Conservation (phyloP, 2,329 filamentous ascomycete genomes). For the Fusarium pseudoanthophilum region DNA sequence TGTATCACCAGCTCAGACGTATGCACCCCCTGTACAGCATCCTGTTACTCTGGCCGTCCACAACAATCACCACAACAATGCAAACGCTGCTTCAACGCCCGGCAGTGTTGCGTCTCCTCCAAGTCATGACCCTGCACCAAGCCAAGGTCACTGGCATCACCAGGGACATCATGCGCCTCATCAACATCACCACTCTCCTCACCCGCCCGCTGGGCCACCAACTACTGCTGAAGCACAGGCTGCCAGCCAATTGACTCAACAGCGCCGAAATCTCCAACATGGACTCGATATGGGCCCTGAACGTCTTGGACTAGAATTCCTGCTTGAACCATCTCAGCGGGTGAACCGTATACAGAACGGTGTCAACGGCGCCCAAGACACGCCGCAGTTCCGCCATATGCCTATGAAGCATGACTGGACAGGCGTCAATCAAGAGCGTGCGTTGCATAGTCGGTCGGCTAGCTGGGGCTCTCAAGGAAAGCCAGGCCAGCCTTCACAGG, state of each 20-base stretch:
- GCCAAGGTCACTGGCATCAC: constrained; percentile 31
- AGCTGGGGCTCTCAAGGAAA: constrained; percentile 42
- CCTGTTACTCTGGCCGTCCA: constrained; percentile 30
- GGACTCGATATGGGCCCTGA: constrained; percentile 72
- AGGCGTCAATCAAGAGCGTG: constrained; percentile 43
- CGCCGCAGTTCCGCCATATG: constrained; percentile 55
- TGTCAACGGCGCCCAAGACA: constrained; percentile 59
- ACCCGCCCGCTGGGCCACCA: background rate
- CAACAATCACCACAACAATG: constrained; percentile 36
- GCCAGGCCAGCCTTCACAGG: constrained; percentile 21
- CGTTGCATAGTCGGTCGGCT: constrained; percentile 36
- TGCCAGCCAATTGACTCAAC: constrained; percentile 54
- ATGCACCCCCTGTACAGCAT: constrained; percentile 40
- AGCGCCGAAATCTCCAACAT: constrained; percentile 62
- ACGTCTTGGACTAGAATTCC: constrained; percentile 76
- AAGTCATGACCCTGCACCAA: constrained; percentile 28
- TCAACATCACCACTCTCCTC: constrained; percentile 21
- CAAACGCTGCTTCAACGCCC: constrained; percentile 43
- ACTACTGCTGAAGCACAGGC: constrained; percentile 27
- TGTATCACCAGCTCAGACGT: constrained; percentile 48
- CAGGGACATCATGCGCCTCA: constrained; percentile 26
- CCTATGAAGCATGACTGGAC: constrained; percentile 65
- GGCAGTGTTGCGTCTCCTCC: constrained; percentile 42
- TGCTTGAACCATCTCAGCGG: constrained; percentile 71
- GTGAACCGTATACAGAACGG: constrained; percentile 64